These are phyloP conservation scores for Mangifera indica DNA, from an alignment of 345 rosid genomes.

Conservation along the genomic window DNA sequence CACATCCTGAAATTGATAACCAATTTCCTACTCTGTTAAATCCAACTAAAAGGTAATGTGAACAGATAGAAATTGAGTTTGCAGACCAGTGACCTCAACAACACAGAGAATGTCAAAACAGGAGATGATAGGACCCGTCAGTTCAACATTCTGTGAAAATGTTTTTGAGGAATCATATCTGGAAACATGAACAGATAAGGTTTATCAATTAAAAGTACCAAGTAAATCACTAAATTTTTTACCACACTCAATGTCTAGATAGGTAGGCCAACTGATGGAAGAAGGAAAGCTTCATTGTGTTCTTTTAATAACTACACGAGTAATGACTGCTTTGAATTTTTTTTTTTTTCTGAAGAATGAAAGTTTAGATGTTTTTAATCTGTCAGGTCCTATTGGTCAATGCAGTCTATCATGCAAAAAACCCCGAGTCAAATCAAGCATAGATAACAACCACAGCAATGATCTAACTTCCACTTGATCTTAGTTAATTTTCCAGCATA, in stretches of 20 bases:
- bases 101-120: conserved; percentile 93
- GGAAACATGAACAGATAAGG: conserved; percentile 24
- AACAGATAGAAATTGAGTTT: conserved; percentile 8
- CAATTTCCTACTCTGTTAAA: conserved; percentile 16
- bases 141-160: conserved; percentile 85
- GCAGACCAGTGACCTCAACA: conserved; percentile 63
- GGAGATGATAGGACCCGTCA: conserved; percentile 92
- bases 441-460: not conserved
- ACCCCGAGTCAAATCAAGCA: not conserved
- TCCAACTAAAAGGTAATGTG: not conserved
- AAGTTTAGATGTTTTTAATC: not conserved
- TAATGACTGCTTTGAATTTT: not conserved
- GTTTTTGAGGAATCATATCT: conserved; percentile 95
- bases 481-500: not conserved
- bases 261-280: not conserved
- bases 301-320: not conserved
- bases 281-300: not conserved
- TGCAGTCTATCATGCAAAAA: not conserved
- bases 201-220: not conserved
- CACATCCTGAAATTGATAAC: conserved; percentile 65
- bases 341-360: conserved; percentile 1
- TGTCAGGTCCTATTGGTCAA: not conserved
- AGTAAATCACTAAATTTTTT: too few relatives aligned
- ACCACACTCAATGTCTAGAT: not conserved
- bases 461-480: not conserved